Percentiles rank a stretch among this genome's conserved stretches.
phyloP scores from a whole-genome alignment of 2,329 filamentous ascomycete genomes.

The Fragosphaeria purpurea region DNA sequence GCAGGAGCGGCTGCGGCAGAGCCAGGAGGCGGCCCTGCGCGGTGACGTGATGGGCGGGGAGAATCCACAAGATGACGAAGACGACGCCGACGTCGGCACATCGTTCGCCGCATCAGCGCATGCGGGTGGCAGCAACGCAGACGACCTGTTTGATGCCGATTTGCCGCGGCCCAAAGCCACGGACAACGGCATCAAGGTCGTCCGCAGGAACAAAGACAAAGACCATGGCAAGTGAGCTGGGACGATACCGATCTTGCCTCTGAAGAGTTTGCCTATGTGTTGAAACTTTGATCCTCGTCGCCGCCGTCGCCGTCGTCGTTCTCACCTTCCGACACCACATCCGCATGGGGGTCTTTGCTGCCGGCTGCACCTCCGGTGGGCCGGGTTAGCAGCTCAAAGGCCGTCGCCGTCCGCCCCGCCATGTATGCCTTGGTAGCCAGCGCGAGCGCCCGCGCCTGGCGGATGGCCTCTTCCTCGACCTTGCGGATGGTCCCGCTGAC shows the following conservation, averaged over 20 bases:
- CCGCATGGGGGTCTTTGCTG: conserved; percentile 28
- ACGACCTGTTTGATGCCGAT: conserved; percentile 24
- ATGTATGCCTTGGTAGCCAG: conserved; percentile 50
- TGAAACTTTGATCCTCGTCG: conserved; percentile 9
- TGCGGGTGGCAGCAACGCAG: conserved; percentile 26
- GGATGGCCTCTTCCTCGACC: conserved; percentile 80
- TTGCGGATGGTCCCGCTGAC: conserved; percentile 92
- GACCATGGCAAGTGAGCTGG: background rate
- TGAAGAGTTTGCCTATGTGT: conserved; percentile 13
- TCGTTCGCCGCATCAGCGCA: conserved; percentile 3
- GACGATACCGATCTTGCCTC: conserved; percentile 21
- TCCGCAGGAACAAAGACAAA: conserved; percentile 50
- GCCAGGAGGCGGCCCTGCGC: conserved; percentile 17
- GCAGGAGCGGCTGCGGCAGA: conserved; percentile 47
- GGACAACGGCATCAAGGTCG: conserved; percentile 57
- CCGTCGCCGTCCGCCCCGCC: conserved; percentile 24
- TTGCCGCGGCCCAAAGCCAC: conserved; percentile 7
- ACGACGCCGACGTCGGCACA: conserved; percentile 36
- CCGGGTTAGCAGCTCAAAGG: conserved; percentile 21
- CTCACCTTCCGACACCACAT: conserved; percentile 36
- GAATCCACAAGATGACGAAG: conserved; percentile 15
- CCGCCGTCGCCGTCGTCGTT: conserved; percentile 36
- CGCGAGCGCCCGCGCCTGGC: conserved; percentile 62
- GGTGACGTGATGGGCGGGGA: conserved; percentile 12
- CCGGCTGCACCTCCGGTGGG: conserved; percentile 18